Evolutionary conservation across 768 basidiomycete genomes (phyloP).

Genomic region (Cystofilobasidium ferigula): DNA sequence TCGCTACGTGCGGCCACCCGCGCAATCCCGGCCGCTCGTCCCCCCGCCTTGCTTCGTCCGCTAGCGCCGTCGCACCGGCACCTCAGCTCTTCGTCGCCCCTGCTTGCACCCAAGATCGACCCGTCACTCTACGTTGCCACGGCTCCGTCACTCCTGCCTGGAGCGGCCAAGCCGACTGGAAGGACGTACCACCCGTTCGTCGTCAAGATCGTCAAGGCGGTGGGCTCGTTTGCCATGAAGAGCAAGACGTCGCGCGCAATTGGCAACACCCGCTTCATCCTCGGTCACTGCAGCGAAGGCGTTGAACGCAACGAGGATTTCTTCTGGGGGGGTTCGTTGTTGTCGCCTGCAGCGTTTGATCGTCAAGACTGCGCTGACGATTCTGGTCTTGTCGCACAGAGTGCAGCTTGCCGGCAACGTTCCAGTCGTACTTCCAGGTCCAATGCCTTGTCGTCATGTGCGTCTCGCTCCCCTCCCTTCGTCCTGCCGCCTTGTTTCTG

Average conservation of each 20-base stretch:
- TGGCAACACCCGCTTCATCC: constrained; percentile 17
- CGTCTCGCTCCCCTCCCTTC: not conserved
- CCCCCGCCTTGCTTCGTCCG: not conserved
- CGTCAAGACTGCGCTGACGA: not conserved
- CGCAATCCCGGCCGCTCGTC: no score
- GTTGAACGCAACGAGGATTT: constrained; percentile 23
- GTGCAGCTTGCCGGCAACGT: constrained; percentile 16
- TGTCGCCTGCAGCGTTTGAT: not conserved
- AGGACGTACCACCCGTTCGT: not conserved
- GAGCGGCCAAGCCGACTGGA: not conserved
- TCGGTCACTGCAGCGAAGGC: constrained; percentile 14
- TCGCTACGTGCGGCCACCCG: no score
- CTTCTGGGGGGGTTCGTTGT: constrained; percentile 16
- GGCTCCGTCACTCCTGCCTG: constrained; percentile 6
- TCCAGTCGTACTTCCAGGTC: constrained; percentile 19
- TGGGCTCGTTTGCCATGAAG: not conserved
- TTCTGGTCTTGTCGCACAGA: not conserved
- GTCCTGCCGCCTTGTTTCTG: not conserved
- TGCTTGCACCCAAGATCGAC: constrained; percentile 3
- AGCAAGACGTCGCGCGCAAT: constrained; percentile 8
- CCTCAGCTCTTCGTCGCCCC: not conserved
- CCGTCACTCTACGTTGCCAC: constrained; percentile 17
- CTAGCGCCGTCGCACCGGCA: not conserved
- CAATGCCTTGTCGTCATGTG: constrained; percentile 19
- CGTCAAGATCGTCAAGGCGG: not conserved